Percentiles rank a stretch among this genome's conserved stretches.
phyloP scores from a whole-genome alignment of 352 stramenopile genomes.

The Phytophthora colocasiae region DNA sequence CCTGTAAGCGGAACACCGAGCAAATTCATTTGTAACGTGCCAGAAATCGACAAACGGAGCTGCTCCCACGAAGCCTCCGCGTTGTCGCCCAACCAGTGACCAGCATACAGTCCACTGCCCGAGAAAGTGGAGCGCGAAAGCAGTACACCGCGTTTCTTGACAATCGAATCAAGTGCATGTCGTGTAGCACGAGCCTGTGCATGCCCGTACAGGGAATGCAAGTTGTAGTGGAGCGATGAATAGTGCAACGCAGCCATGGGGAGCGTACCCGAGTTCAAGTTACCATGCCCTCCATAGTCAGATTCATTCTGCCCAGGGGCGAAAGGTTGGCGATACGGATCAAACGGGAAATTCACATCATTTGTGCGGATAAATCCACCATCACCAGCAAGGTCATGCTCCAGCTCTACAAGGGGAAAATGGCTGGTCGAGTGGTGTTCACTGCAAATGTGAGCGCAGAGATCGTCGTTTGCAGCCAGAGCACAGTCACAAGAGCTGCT shows the following conservation, averaged over 20 bases:
- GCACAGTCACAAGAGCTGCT: constrained; percentile 70
- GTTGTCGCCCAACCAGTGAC: constrained; percentile 67
- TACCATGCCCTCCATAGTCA: constrained; percentile 55
- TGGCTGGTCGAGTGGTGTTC: constrained; percentile 2
- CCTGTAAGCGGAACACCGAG: constrained; percentile 77
- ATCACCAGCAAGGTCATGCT: constrained; percentile 26
- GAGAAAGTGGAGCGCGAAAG: constrained; percentile 78
- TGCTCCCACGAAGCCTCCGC: constrained; percentile 78
- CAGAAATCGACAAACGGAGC: constrained; percentile 74
- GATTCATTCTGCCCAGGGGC: constrained; percentile 60
- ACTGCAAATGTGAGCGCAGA: constrained; percentile 39
- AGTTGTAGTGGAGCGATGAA: constrained; percentile 84
- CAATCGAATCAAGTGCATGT: constrained; percentile 51
- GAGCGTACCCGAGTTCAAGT: constrained; percentile 81
- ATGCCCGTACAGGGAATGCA: constrained; percentile 87
- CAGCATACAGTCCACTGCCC: constrained; percentile 63
- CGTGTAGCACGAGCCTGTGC: constrained; percentile 63
- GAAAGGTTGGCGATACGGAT: constrained; percentile 84
- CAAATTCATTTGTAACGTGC: constrained; percentile 80
- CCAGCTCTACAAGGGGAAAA: constrained; percentile 1
- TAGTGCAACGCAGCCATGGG: constrained; percentile 76
- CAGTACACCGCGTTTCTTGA: constrained; percentile 68
- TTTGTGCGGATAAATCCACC: constrained; percentile 67
- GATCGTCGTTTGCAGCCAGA: constrained; percentile 44
- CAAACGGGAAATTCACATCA: constrained; percentile 81